Base-by-base conservation (phyloP, 306 rosid genomes). In the Parietaria judaica region DNA sequence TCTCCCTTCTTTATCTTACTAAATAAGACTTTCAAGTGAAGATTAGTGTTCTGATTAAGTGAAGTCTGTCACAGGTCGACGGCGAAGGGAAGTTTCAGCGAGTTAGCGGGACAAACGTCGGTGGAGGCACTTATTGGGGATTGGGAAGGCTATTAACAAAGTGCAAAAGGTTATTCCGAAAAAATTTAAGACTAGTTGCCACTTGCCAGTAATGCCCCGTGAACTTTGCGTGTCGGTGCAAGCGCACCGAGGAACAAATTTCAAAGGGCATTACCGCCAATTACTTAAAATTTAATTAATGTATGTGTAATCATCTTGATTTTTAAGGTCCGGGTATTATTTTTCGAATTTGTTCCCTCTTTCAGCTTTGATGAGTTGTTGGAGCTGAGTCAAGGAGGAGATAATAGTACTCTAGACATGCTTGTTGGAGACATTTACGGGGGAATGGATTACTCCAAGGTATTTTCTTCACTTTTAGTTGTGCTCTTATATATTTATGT, bases 51-150 rank as follows among this genome's bases (percentile, higher is more conserved):
- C 58, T 71, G 54, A 64, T 68, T 51, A 74, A 58, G 38, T 50
- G 14, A n/a, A 37, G 56, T 63, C 14, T 68, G 66, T 46, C 51
- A 23, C 45, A 94, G 99, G 99, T 88, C 80, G 97, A 88, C 61
- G 99, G 99, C 54, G 99, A 94, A 23, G 99, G 99, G 16, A 86
- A 84, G 74, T 94, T 84, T 81, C 84, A 94, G 80, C 80, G 99
- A 70, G 78, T 94, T 60, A 94, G 99, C 74, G 99, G 99, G 53
- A 94, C 99, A 72, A 94, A 94, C 81, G 99, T 94, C 67, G 99
- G 99, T 74, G 99, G 99, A 8, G 99, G 99, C 56, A 94, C 99
- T 51, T 94, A 94, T 41, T 94, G 99, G 97, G 99, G 99, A 39
- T 74, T 94, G 83, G 99, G 99, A 70, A 86, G 83, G 78, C 79